Evolutionary conservation across 2,329 filamentous ascomycete genomes (phyloP).

Genomic region (Bipolaris victoriae): DNA sequence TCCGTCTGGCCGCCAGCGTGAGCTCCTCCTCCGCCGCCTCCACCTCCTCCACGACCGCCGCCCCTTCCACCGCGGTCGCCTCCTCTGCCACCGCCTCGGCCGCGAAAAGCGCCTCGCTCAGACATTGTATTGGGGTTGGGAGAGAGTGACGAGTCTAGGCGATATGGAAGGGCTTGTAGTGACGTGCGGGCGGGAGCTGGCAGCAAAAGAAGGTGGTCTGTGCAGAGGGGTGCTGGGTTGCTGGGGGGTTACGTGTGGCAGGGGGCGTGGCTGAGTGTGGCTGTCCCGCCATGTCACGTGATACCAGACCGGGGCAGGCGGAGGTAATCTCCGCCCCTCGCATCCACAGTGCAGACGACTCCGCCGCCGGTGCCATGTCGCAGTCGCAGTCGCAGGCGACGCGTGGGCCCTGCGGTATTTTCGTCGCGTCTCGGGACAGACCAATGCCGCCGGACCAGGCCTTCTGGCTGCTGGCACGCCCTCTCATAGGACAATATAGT

Average conservation of each 20-base stretch:
- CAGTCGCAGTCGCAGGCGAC: conserved; percentile 5
- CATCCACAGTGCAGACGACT: conserved; percentile 6
- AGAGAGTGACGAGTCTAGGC: conserved; percentile 17
- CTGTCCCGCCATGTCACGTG: conserved; percentile 18
- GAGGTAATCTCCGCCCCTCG: conserved; percentile 9
- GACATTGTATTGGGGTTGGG: conserved; percentile 53
- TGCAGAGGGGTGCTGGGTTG: conserved; percentile 3
- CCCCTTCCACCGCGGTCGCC: conserved; percentile 51
- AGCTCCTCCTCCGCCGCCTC: conserved; percentile 51
- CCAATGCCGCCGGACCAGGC: not conserved
- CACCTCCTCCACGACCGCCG: conserved; percentile 50
- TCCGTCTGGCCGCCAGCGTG: conserved; percentile 55
- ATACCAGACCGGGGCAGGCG: conserved; percentile 11
- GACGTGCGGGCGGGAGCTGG: conserved; percentile 30
- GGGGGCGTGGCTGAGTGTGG: not conserved
- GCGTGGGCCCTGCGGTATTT: conserved; percentile 25
- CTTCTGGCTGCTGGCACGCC: not conserved
- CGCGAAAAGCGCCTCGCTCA: conserved; percentile 61
- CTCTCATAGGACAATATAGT: not conserved
- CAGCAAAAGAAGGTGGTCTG: conserved; percentile 12
- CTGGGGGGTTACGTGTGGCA: no score
- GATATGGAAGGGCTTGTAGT: conserved; percentile 14
- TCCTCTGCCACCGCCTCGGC: conserved; percentile 41
- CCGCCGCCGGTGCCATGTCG: conserved; percentile 11
- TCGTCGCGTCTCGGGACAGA: conserved; percentile 9